phyloP scores from a whole-genome alignment of 208 protist genomes.

The Leishmania lainsoni region DNA sequence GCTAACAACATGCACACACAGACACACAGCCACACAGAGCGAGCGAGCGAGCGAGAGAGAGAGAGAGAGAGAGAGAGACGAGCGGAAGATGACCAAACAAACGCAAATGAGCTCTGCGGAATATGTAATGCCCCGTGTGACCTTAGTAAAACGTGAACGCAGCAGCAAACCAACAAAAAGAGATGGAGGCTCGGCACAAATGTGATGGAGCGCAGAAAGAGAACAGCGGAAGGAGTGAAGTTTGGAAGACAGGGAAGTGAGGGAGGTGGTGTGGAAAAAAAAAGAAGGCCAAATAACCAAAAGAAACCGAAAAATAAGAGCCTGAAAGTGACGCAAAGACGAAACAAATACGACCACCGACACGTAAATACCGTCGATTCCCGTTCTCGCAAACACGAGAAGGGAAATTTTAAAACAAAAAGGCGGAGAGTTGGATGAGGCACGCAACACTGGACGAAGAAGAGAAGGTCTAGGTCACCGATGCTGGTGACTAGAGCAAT shows the following conservation, averaged over 20 bases:
- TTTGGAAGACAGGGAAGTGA: background rate
- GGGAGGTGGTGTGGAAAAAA: background rate
- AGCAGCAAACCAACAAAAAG: constrained; percentile 1
- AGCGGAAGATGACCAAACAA: background rate
- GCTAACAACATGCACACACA: background rate
- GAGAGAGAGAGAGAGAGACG: background rate
- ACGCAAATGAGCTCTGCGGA: too few species aligned
- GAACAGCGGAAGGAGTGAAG: background rate
- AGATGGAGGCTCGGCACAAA: background rate
- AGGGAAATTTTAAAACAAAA: background rate
- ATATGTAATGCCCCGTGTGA: too few species aligned
- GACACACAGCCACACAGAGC: background rate
- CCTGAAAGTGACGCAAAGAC: background rate
- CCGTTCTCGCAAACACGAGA: background rate
- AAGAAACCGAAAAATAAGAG: constrained; percentile 1
- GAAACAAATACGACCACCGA: background rate
- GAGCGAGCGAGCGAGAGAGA: background rate
- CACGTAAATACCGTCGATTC: background rate
- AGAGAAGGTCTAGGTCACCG: background rate
- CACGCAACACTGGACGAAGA: background rate
- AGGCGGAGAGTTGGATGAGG: too few species aligned
- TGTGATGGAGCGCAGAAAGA: background rate
- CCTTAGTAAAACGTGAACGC: background rate
- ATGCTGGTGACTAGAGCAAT: background rate
- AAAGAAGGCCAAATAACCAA: background rate